These are phyloP conservation scores for Ophiostoma sp. DNA, from an alignment of 2,329 filamentous ascomycete species.

Conservation along the genomic window DNA sequence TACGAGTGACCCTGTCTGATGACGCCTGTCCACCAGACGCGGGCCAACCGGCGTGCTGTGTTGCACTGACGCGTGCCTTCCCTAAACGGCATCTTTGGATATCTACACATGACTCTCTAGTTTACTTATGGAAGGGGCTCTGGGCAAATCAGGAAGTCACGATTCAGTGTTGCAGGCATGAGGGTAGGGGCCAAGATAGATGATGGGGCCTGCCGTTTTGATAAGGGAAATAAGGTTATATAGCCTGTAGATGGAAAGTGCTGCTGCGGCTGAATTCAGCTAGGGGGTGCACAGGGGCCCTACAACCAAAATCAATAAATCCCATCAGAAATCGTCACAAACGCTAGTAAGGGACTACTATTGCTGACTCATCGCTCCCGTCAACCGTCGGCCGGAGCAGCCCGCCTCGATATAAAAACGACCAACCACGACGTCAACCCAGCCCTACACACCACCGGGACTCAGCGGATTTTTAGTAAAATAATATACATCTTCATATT, in stretches of 20 bases:
- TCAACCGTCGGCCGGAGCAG: conserved; percentile 24
- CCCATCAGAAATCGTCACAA: neutral
- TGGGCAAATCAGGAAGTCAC: neutral
- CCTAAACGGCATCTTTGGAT: neutral
- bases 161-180: conserved; percentile 1
- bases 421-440: neutral
- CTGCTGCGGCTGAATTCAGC: neutral
- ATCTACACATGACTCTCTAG: neutral
- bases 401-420: conserved; percentile 19
- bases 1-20: neutral
- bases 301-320: neutral
- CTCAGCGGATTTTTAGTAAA: neutral
- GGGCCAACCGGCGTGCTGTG: neutral
- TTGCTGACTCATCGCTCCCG: neutral
- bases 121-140: neutral
- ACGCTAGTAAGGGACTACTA: neutral
- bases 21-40: neutral
- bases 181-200: neutral
- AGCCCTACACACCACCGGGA: conserved; percentile 16
- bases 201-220: neutral
- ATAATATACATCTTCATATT: too few species aligned
- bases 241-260: conserved; percentile 4
- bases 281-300: neutral
- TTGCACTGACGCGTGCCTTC: conserved; percentile 16
- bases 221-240: neutral